These are phyloP conservation scores for Aspergillus funiculosus DNA, from an alignment of 495 filamentous ascomycete species.

Conservation along the genomic window DNA sequence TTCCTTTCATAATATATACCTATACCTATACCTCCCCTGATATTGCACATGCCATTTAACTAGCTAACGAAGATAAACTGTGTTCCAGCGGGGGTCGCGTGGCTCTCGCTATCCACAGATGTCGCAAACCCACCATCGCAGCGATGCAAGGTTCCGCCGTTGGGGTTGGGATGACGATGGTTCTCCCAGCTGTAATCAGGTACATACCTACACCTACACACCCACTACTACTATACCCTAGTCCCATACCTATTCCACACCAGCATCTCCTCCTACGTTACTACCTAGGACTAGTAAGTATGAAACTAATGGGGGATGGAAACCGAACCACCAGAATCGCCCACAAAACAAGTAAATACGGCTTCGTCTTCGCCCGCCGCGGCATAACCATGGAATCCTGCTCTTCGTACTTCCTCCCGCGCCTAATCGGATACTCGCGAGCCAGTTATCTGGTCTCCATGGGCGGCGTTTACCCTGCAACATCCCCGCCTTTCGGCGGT, in stretches of 20 bases:
- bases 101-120: conserved; percentile 54
- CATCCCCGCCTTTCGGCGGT: conserved; percentile 35
- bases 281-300: too few relatives aligned
- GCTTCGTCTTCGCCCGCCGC: conserved; percentile 59
- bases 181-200: conserved; percentile 53
- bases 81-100: conserved; percentile 36
- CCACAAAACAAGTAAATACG: conserved; percentile 49
- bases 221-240: neutral
- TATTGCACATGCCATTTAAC: neutral
- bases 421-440: conserved; percentile 51
- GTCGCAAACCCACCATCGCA: conserved; percentile 58
- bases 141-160: conserved; percentile 62
- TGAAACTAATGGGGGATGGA: neutral
- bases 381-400: conserved; percentile 60
- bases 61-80: neutral
- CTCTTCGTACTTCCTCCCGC: conserved; percentile 58
- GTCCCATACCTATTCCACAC: neutral
- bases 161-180: conserved; percentile 64
- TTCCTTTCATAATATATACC: neutral
- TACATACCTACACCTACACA: conserved; percentile 6
- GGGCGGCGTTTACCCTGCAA: conserved; percentile 28
- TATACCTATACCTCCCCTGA: neutral
- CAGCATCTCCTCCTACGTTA: neutral
- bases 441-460: conserved; percentile 49
- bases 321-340: conserved; percentile 42